phyloP scores from a whole-genome alignment of 176 grass and related monocot genomes.

The Areca catechu region DNA sequence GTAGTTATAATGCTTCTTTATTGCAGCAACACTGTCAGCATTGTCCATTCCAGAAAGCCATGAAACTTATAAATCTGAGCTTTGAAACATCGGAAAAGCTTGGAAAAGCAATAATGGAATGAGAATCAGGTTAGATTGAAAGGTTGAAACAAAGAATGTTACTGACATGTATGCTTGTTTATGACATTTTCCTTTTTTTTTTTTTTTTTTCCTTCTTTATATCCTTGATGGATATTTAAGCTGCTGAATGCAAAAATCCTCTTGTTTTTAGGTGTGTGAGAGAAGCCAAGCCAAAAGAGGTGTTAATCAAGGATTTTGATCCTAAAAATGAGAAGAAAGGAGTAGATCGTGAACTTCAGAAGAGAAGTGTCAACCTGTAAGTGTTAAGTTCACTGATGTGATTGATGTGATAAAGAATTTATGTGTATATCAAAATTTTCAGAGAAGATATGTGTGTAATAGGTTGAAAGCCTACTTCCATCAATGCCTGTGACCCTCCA shows the following conservation, averaged over 20 bases:
- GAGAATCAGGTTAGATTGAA: conserved; percentile 52
- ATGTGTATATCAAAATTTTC: too few species aligned
- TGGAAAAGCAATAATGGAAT: conserved; percentile 52
- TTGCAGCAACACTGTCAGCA: conserved; percentile 40
- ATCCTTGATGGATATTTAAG: conserved; percentile 6
- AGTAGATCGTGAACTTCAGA: conserved; percentile 33
- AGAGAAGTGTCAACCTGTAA: conserved; percentile 51
- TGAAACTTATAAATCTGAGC: conserved; percentile 33
- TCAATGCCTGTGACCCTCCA: too few species aligned
- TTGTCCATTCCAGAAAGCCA: conserved; percentile 23
- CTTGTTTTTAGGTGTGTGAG: conserved; percentile 25
- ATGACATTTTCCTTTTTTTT: neutral
- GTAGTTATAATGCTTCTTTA: neutral
- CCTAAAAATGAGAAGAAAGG: conserved; percentile 28
- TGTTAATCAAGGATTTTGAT: conserved; percentile 33
- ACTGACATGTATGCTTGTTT: conserved; percentile 37
- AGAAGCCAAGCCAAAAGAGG: conserved; percentile 33
- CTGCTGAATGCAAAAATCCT: conserved; percentile 18
- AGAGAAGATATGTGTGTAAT: too few species aligned
- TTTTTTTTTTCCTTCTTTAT: neutral
- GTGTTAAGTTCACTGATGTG: conserved; percentile 5
- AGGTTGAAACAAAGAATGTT: conserved; percentile 33
- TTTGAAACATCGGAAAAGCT: conserved; percentile 34
- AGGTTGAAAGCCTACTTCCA: too few species aligned
- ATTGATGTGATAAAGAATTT: too few species aligned